A percentile compares a stretch with the other conserved stretches of the same genome.
Evolutionary conservation across 169 alveolate species (phyloP).

Genomic region (Cystoisospora suis): DNA sequence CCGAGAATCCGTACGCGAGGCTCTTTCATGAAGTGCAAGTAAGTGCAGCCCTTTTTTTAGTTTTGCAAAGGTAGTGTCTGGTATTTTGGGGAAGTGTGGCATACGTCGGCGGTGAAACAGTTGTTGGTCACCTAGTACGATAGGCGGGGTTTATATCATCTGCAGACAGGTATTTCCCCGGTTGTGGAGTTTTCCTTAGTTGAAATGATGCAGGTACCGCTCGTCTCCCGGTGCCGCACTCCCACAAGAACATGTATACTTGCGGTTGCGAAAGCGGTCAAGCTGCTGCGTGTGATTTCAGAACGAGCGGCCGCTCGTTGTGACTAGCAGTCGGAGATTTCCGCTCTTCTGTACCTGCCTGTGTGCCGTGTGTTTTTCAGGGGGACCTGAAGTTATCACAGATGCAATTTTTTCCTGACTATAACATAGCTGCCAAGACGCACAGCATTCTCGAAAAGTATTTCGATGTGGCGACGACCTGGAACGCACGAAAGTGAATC

Average conservation of each 20-base stretch:
- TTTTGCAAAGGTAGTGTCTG: too few species aligned
- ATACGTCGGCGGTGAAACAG: too few species aligned
- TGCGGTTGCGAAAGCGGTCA: neutral
- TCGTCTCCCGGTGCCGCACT: too few species aligned
- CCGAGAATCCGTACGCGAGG: slow-evolving; percentile 85
- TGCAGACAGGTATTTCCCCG: neutral
- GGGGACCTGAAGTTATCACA: slow-evolving; percentile 74
- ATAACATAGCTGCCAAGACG: slow-evolving; percentile 76
- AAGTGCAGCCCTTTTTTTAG: too few species aligned
- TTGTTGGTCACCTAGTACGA: too few species aligned
- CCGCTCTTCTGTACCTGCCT: neutral
- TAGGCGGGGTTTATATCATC: neutral
- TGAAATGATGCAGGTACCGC: too few species aligned
- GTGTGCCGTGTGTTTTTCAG: slow-evolving; percentile 41
- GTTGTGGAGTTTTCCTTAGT: neutral
- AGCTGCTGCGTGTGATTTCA: too few species aligned
- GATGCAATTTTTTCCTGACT: slow-evolving; percentile 80
- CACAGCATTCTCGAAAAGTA: slow-evolving; percentile 69
- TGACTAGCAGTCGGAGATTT: neutral
- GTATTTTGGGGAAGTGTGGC: too few species aligned
- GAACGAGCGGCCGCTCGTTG: too few species aligned
- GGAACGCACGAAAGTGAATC: slow-evolving; percentile 21
- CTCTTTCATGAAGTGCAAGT: slow-evolving; percentile 81
- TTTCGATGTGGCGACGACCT: slow-evolving; percentile 18
- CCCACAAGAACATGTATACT: too few species aligned